These are phyloP conservation scores for Chytriomyces sp. DNA, from an alignment of 192 early-diverging fungal species.

Conservation along the genomic window DNA sequence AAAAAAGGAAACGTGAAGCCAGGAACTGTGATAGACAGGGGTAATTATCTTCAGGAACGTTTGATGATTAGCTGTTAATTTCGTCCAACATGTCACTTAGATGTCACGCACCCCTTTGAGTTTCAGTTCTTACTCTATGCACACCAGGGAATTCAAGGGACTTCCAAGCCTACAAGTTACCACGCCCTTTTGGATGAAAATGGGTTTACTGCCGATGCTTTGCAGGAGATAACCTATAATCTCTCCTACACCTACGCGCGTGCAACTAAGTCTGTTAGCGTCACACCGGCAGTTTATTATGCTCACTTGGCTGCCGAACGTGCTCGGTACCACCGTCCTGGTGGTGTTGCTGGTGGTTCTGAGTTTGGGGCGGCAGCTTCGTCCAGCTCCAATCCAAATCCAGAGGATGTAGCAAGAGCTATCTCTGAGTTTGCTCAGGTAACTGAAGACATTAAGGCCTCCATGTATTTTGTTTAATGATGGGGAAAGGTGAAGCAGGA, in stretches of 20 bases:
- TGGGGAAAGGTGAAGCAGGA: no score
- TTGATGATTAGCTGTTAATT: background rate
- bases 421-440: conserved; percentile 17
- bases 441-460: conserved; percentile 11
- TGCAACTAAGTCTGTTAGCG: conserved; percentile 72
- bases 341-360: background rate
- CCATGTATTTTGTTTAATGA: conserved; percentile 30
- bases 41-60: background rate
- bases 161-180: conserved; percentile 85
- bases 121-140: conserved; percentile 83
- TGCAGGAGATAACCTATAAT: conserved; percentile 83
- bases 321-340: conserved; percentile 29
- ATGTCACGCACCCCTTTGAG: conserved; percentile 73
- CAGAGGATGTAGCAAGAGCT: background rate
- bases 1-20: conserved; percentile 75
- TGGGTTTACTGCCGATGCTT: conserved; percentile 68
- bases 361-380: background rate
- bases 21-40: conserved; percentile 63
- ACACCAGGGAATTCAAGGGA: conserved; percentile 86
- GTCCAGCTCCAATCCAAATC: conserved; percentile 50
- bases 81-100: conserved; percentile 53
- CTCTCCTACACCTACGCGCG: conserved; percentile 82
- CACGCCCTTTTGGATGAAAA: conserved; percentile 86
- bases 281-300: conserved; percentile 87
- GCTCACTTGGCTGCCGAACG: conserved; percentile 82